Percentiles rank a stretch among this genome's conserved stretches.
Evolutionary conservation across 768 basidiomycete genomes (phyloP).

Genomic region (Piloderma croceum): DNA sequence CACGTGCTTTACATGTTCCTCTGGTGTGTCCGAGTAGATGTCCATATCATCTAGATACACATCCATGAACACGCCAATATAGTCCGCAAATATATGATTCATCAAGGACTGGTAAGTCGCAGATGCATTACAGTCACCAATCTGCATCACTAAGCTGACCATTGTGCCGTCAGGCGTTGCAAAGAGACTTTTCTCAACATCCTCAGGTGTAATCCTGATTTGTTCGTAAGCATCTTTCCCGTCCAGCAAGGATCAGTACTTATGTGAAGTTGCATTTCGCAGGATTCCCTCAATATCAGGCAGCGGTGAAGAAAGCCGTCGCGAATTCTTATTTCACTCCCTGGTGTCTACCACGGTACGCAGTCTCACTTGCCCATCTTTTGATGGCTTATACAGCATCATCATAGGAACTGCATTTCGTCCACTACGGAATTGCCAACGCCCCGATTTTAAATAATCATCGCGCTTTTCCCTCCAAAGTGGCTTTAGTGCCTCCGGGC

Average conservation of each 20-base stretch:
- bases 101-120: conserved; percentile 41
- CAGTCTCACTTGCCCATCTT: conserved; percentile 20
- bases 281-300: conserved; percentile 26
- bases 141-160: conserved; percentile 35
- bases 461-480: conserved; percentile 24
- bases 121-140: conserved; percentile 24
- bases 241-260: conserved; percentile 21
- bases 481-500: conserved; percentile 26
- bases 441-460: conserved; percentile 23
- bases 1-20: conserved; percentile 26
- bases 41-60: conserved; percentile 30
- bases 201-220: conserved; percentile 24
- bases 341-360: conserved; percentile 19
- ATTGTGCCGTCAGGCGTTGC: conserved; percentile 40
- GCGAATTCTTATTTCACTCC: conserved; percentile 26
- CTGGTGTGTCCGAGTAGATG: conserved; percentile 25
- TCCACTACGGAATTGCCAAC: conserved; percentile 26
- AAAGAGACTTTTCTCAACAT: conserved; percentile 20
- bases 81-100: conserved; percentile 32
- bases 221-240: conserved; percentile 29
- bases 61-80: conserved; percentile 21
- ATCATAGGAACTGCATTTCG: conserved; percentile 27
- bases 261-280: conserved; percentile 9
- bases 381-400: conserved; percentile 14
- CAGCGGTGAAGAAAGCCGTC: conserved; percentile 20